Percentiles rank a stretch among this genome's conserved stretches.
phyloP scores from a whole-genome alignment of 176 grass and related monocot species.

The Lolium perenne region DNA sequence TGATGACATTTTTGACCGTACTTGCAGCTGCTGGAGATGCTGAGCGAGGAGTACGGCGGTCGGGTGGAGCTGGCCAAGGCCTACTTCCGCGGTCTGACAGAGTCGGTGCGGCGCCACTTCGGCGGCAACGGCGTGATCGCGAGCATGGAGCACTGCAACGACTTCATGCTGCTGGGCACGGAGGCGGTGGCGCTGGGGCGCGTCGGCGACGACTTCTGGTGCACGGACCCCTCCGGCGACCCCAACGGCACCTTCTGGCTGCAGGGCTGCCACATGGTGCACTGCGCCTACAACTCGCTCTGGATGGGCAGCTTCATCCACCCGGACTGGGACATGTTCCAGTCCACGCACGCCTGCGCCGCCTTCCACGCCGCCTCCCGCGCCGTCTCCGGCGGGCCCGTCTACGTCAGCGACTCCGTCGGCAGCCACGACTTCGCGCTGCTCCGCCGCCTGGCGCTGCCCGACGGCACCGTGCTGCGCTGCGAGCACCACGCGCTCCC shows the following conservation, averaged over 20 bases:
- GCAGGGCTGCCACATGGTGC: conserved; percentile 99
- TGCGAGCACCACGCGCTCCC: conserved; percentile 84
- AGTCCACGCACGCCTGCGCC: conserved; percentile 88
- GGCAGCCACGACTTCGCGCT: conserved; percentile 78
- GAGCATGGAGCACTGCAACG: conserved; percentile 99
- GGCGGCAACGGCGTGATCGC: conserved; percentile 92
- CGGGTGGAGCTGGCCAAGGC: conserved; percentile 81
- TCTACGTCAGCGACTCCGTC: conserved; percentile 87
- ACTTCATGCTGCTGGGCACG: conserved; percentile 91
- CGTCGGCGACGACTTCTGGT: conserved; percentile 97
- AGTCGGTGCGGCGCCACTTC: conserved; percentile 76
- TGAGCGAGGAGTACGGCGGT: conserved; percentile 83
- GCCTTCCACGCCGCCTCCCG: conserved; percentile 96
- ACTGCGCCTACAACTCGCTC: conserved; percentile 96
- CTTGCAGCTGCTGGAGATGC: conserved; percentile 84
- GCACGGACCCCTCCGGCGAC: conserved; percentile 86
- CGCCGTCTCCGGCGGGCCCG: conserved; percentile 82
- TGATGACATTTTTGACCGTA: background rate
- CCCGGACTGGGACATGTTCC: conserved; percentile 99
- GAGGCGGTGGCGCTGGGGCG: conserved; percentile 82
- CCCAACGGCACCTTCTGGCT: conserved; percentile 92
- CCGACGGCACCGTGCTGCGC: conserved; percentile 77
- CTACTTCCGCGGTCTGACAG: conserved; percentile 73
- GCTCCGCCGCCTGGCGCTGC: conserved; percentile 65
- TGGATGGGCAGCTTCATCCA: conserved; percentile 99